Evolutionary conservation across 768 basidiomycete species (phyloP).

Genomic region (Leucogyrophana mollusca): DNA sequence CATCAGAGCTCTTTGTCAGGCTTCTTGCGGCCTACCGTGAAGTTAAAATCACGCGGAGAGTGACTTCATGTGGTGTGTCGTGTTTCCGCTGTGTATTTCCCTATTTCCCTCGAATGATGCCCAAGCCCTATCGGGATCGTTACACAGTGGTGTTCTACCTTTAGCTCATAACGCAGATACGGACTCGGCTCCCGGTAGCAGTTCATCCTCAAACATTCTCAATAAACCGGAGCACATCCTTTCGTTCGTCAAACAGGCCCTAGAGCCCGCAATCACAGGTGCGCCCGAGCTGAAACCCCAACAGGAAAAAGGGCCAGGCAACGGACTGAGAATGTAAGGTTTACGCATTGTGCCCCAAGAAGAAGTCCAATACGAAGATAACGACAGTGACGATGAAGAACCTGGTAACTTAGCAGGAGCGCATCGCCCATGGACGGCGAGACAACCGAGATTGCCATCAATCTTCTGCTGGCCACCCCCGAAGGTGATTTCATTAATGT

Average conservation of each 20-base stretch:
- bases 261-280: constrained; percentile 44
- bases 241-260: constrained; percentile 78
- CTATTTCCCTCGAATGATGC: too few species aligned
- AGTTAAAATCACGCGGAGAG: constrained; percentile 15
- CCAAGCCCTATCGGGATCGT: too few species aligned
- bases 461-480: constrained; percentile 77
- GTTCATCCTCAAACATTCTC: constrained; percentile 55
- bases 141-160: too few species aligned
- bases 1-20: constrained; percentile 70
- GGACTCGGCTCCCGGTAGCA: constrained; percentile 58
- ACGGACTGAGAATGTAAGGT: constrained; percentile 32
- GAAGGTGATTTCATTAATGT: constrained; percentile 62
- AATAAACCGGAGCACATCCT: constrained; percentile 68
- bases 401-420: constrained; percentile 36
- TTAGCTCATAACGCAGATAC: constrained; percentile 82
- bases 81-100: too few species aligned
- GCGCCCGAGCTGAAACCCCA: constrained; percentile 2
- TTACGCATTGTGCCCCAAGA: constrained; percentile 37
- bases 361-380: constrained; percentile 46
- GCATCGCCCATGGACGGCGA: constrained; percentile 50
- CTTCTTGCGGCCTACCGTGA: constrained; percentile 68
- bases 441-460: constrained; percentile 75
- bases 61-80: constrained; percentile 21
- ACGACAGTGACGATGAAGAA: constrained; percentile 56
- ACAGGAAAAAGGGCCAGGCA: constrained; percentile 7